A percentile compares a stretch with the other conserved stretches of the same genome.
Evolutionary conservation across 495 filamentous ascomycete genomes (phyloP).

Genomic region (Delitschia confertaspora): DNA sequence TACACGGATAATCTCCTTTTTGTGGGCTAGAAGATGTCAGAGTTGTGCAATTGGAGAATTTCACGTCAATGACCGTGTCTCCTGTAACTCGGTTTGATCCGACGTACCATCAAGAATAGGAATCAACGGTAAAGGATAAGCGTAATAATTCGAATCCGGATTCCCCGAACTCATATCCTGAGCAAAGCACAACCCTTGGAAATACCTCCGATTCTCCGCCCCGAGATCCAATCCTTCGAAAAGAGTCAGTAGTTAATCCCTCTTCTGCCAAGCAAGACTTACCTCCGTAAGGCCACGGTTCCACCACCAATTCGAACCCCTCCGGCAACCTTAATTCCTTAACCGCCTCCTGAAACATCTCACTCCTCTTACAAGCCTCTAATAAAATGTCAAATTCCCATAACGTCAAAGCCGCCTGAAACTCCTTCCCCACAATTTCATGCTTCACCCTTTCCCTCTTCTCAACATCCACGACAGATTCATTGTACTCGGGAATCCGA

Average conservation of each 20-base stretch:
- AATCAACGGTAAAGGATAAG: conserved; percentile 48
- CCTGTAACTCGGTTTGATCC: too few relatives aligned
- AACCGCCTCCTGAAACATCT: conserved; percentile 52
- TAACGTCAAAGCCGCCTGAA: conserved; percentile 54
- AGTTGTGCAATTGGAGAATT: too few relatives aligned
- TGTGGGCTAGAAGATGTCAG: too few relatives aligned
- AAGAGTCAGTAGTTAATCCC: conserved; percentile 34
- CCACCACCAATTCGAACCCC: conserved; percentile 55
- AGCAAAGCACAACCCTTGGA: conserved; percentile 47
- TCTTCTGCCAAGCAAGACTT: too few relatives aligned
- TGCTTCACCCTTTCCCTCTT: conserved; percentile 41
- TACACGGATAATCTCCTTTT: conserved; percentile 43
- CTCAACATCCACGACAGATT: conserved; percentile 54
- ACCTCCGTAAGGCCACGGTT: too few relatives aligned
- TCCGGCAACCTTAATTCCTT: conserved; percentile 54
- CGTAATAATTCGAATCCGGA: conserved; percentile 47
- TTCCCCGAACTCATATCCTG: conserved; percentile 42
- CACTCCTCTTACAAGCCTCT: conserved; percentile 47
- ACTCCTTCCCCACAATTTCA: conserved; percentile 47
- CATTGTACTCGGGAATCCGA: conserved; percentile 49
- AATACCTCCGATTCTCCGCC: conserved; percentile 48
- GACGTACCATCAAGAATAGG: conserved; percentile 51
- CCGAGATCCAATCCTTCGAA: conserved; percentile 53
- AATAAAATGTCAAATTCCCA: conserved; percentile 49
- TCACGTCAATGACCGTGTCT: too few relatives aligned